Conservation (phyloP, 306 rosid species). For the Cicer bijugum region DNA sequence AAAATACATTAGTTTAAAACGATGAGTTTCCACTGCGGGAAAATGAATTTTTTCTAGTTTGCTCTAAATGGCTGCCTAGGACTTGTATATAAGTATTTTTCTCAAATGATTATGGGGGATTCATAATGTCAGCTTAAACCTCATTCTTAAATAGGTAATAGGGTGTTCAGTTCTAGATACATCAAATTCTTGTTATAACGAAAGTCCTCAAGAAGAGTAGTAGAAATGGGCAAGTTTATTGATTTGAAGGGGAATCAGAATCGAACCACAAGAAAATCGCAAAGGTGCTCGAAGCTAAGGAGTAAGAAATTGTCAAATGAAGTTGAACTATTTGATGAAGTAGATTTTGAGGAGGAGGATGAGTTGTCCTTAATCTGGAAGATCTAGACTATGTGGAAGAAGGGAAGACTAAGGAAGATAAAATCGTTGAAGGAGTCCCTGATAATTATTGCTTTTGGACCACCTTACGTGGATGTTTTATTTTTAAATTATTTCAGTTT, state of each 20-base stretch:
- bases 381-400: slow-evolving; percentile 1
- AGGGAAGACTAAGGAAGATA: not conserved
- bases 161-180: not conserved
- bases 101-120: slow-evolving; percentile 1
- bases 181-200: not conserved
- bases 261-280: too few relatives aligned
- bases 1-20: not conserved
- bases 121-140: not conserved
- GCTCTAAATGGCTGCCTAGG: not conserved
- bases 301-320: not conserved
- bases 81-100: not conserved
- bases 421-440: not conserved
- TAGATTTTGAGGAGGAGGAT: not conserved
- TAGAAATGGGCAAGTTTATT: not conserved
- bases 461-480: too few relatives aligned
- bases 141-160: not conserved
- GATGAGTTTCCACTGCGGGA: not conserved
- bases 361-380: not conserved
- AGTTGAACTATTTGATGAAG: slow-evolving; percentile 2
- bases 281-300: too few relatives aligned
- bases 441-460: too few relatives aligned
- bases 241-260: not conserved
- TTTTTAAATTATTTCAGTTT: too few relatives aligned
- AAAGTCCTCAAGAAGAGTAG: not conserved
- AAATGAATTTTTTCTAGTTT: slow-evolving; percentile 1